Conservation (phyloP, 345 rosid species). For the Cardamine chenopodiifolia region DNA sequence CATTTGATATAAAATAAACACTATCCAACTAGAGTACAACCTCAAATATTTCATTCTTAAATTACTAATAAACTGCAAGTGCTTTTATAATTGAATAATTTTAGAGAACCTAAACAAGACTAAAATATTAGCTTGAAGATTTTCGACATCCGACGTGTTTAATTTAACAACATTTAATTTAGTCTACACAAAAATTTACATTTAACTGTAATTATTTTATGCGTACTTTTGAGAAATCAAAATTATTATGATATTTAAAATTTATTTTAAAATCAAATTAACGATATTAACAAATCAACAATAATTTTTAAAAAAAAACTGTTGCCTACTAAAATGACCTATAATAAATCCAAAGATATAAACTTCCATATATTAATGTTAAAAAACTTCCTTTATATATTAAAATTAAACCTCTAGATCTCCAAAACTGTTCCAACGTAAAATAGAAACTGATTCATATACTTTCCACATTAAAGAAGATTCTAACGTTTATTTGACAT, state of each 20-base stretch:
- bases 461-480: not conserved
- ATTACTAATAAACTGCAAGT: not conserved
- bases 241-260: not conserved
- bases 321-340: not conserved
- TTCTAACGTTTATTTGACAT: not conserved
- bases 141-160: not conserved
- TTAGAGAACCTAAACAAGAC: not conserved
- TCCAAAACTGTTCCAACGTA: not conserved
- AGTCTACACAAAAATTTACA: not conserved
- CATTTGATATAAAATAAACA: not conserved
- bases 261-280: not conserved
- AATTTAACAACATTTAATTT: not conserved
- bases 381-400: not conserved
- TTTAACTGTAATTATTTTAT: not conserved
- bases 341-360: not conserved
- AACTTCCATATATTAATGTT: not conserved
- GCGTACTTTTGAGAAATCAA: not conserved
- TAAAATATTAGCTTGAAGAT: not conserved
- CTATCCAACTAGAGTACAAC: not conserved
- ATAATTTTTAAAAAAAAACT: not conserved
- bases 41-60: no score
- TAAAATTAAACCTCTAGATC: not conserved
- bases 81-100: no score
- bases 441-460: not conserved
- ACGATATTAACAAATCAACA: not conserved